phyloP scores from a whole-genome alignment of 192 early-diverging fungal species.

The Backusella luteola region DNA sequence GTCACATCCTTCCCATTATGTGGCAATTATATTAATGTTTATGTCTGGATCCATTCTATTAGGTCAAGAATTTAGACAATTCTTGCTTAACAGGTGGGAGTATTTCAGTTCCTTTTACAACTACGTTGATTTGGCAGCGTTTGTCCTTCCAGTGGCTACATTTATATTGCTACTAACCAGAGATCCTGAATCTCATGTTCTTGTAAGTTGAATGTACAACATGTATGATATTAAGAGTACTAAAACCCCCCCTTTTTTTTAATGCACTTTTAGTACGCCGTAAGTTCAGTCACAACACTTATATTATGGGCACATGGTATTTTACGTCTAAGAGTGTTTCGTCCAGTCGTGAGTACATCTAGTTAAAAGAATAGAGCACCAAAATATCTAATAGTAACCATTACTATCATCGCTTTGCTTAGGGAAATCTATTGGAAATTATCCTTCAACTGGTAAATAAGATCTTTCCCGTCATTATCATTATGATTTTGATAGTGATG shows the following conservation, averaged over 20 bases:
- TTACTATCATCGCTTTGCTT: background rate
- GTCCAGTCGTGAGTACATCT: background rate
- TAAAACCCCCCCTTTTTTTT: background rate
- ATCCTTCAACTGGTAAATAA: background rate
- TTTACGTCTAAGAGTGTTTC: background rate
- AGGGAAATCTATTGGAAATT: slow-evolving; percentile 13
- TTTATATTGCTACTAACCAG: background rate
- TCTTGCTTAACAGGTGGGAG: background rate
- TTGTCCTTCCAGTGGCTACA: background rate
- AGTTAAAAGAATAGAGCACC: background rate
- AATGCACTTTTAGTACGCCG: background rate
- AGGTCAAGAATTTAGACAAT: background rate
- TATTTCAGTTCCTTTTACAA: background rate
- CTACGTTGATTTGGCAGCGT: background rate
- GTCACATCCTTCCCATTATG: background rate
- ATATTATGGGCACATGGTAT: slow-evolving; percentile 13
- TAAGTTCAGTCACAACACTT: background rate
- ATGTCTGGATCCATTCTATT: background rate
- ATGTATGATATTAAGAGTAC: background rate
- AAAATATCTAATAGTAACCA: too few relatives aligned
- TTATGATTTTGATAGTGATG: slow-evolving; percentile 6
- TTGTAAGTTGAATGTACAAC: background rate
- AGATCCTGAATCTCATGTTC: background rate
- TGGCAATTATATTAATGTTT: background rate
- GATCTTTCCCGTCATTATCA: background rate